Conservation (phyloP, 2,329 filamentous ascomycete genomes). For the Phyllosticta citriasiana region DNA sequence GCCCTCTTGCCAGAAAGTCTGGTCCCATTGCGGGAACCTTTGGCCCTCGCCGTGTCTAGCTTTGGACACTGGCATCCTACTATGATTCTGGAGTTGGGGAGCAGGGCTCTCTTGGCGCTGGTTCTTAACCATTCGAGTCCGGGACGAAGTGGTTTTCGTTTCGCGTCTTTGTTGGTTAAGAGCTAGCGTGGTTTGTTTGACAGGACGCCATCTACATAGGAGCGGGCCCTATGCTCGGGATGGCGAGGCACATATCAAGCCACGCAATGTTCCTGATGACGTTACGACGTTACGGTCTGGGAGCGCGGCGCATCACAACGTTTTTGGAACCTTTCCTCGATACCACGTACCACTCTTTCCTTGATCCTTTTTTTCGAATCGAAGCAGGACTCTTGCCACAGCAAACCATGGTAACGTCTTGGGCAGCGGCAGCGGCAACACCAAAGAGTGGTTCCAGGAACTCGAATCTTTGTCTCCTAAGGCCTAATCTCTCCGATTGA, state of each 20-base stretch:
- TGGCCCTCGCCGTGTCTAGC: constrained; percentile 1
- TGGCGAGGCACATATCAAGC: neutral
- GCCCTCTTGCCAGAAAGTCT: constrained; percentile 7
- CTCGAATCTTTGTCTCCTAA: neutral
- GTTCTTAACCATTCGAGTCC: neutral
- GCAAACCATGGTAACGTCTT: too few relatives aligned
- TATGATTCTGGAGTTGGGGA: neutral
- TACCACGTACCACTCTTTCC: neutral
- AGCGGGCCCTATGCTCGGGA: neutral
- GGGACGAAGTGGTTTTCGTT: neutral
- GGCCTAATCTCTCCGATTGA: neutral
- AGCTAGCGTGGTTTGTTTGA: neutral
- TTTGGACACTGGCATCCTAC: neutral
- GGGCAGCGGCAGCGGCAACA: neutral
- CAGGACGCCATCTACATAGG: neutral
- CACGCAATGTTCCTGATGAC: neutral
- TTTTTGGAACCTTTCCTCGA: neutral
- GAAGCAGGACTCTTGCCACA: neutral
- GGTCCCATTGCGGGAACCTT: constrained; percentile 6
- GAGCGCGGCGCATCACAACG: neutral
- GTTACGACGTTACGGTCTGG: neutral
- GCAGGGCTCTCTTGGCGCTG: neutral
- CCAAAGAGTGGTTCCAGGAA: neutral
- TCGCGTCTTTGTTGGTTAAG: neutral
- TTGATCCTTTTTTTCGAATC: neutral